These are phyloP conservation scores for Aspergillus pseudoglaucus DNA, from an alignment of 2,329 filamentous ascomycete species.

Conservation along the genomic window DNA sequence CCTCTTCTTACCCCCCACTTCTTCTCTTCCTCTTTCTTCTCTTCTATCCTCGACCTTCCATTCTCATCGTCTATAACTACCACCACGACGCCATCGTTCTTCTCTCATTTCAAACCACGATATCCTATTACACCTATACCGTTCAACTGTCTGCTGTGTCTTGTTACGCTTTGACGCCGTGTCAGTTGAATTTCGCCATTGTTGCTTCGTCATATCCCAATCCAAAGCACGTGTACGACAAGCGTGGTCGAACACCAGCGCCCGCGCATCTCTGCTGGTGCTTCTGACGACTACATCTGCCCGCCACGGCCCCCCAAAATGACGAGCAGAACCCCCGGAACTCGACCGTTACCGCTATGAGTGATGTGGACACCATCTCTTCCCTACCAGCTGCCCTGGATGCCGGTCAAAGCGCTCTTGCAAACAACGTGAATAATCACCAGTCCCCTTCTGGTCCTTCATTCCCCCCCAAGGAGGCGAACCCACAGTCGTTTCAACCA, in stretches of 20 bases:
- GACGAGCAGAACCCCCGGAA: slow-evolving; percentile 35
- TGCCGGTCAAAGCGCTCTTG: slow-evolving; percentile 26
- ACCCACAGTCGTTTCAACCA: slow-evolving; percentile 12
- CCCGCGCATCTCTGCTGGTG: slow-evolving; percentile 29
- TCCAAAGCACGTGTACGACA: neutral
- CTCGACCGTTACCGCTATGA: slow-evolving; percentile 42
- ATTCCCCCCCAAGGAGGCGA: slow-evolving; percentile 17
- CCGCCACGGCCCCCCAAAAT: slow-evolving; percentile 39
- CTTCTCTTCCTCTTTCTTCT: neutral
- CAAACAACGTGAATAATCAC: slow-evolving; percentile 24
- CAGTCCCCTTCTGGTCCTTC: slow-evolving; percentile 17
- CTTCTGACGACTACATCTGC: slow-evolving; percentile 22
- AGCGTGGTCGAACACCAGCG: slow-evolving; percentile 26
- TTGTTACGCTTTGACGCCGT: neutral
- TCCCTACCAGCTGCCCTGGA: slow-evolving; percentile 33
- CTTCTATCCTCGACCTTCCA: neutral
- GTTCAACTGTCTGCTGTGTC: neutral
- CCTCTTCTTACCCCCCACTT: slow-evolving; percentile 5
- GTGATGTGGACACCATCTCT: slow-evolving; percentile 39
- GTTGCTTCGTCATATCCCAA: slow-evolving; percentile 1
- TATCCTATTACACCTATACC: neutral
- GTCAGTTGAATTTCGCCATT: neutral
- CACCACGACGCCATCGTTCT: neutral
- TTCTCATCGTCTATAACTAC: neutral
- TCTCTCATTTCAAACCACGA: neutral